Evolutionary conservation across 805 yeast genomes (phyloP).

Genomic region (Pichia sporocuriosa): DNA sequence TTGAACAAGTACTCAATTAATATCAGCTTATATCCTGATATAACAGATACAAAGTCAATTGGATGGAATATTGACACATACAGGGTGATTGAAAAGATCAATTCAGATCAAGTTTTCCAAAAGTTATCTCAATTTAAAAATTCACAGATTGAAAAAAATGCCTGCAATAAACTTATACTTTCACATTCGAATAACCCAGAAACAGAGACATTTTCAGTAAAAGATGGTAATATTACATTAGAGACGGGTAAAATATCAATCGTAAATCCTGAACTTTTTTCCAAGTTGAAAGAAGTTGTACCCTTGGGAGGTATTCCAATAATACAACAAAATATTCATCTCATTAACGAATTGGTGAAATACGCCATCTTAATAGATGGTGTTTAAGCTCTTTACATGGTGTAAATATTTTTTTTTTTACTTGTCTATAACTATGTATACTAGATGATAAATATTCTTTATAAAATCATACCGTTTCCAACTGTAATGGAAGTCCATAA

Average conservation of each 20-base stretch:
- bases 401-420: too few species aligned
- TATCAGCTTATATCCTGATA: constrained; percentile 1
- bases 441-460: background rate
- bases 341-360: background rate
- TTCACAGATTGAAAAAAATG: background rate
- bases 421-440: too few species aligned
- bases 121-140: background rate
- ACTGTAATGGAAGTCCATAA: constrained; percentile 71
- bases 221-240: background rate
- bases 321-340: too few species aligned
- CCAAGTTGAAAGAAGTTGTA: background rate
- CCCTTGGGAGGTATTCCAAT: background rate
- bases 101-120: background rate
- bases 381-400: too few species aligned
- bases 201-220: background rate
- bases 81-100: constrained; percentile 1
- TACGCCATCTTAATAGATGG: background rate
- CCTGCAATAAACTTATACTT: background rate
- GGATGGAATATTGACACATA: constrained; percentile 7
- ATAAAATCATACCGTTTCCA: constrained; percentile 14
- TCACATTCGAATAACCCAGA: background rate
- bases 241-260: background rate
- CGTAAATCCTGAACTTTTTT: background rate
- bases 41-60: background rate
- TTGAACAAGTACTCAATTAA: background rate